phyloP scores from a whole-genome alignment of 2,329 filamentous ascomycete species.

The Aspergillus sp. region DNA sequence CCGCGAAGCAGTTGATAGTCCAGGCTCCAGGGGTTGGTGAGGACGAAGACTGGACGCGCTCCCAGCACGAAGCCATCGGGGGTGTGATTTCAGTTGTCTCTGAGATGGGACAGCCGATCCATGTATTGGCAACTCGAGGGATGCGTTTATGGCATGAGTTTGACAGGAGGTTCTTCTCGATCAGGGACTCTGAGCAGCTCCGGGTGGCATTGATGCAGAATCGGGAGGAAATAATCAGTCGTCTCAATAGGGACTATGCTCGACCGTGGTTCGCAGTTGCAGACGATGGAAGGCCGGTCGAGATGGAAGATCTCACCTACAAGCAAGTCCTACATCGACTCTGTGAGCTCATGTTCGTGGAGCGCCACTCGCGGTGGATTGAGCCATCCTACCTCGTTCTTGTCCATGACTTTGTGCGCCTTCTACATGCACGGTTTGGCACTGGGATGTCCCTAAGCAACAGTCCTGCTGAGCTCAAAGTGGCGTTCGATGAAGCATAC shows the following conservation, averaged over 20 bases:
- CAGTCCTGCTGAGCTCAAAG: not conserved
- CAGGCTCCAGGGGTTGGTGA: constrained; percentile 89
- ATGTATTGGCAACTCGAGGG: constrained; percentile 96
- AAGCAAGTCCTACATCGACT: not conserved
- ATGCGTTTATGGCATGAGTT: constrained; percentile 3
- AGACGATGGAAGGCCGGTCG: not conserved
- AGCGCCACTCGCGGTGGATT: not conserved
- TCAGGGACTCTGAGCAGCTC: not conserved
- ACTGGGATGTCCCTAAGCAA: not conserved
- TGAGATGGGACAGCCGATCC: constrained; percentile 99
- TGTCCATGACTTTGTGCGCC: not conserved
- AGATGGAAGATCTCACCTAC: constrained; percentile 2
- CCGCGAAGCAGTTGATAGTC: constrained; percentile 85
- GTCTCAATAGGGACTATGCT: constrained; percentile 2
- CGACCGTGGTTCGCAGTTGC: not conserved
- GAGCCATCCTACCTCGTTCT: not conserved
- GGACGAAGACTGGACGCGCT: constrained; percentile 51
- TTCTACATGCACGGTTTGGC: not conserved
- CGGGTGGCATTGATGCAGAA: not conserved
- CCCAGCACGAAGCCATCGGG: constrained; percentile 88
- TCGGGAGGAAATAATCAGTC: not conserved
- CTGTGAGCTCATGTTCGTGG: not conserved
- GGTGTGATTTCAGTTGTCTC: constrained; percentile 95
- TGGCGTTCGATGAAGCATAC: not conserved
- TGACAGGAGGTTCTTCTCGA: constrained; percentile 3